Evolutionary conservation across 2,329 filamentous ascomycete species (phyloP), one percentile per base, ranked within the genome.

Genomic region (Dothistroma pini): DNA sequence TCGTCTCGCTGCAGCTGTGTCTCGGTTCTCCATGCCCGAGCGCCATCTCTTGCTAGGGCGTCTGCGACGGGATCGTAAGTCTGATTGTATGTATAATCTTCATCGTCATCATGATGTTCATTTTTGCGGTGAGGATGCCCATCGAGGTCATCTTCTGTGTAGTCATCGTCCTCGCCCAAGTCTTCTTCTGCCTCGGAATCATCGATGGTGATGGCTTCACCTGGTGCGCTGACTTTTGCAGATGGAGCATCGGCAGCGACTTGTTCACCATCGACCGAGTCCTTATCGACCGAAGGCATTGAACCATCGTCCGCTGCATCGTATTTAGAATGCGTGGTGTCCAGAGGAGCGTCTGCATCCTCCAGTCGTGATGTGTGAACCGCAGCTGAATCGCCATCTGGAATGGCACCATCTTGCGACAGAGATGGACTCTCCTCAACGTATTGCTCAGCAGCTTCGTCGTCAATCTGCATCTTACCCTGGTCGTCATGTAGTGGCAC

Each of bases 61-160:
- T 59, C 62, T 19, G 31, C 52, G 35, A 66, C 64, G n/a, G 66
- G 66, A 52, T 68, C 61, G 35, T 63, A 68, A 12, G 66, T 68
- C 52, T 63, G 56, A 10, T 57, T 41, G 35, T 57, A 21, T 29
- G 21, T 29, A 44, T 57, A 54, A 29, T 50, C 49, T 25, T 63
- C 11, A 32, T 59, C 35, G n/a, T 57, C 48, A 31, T 62, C 53
- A 22, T 54, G 25, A 16, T 57, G 47, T 34, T 50, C 54, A 12
- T 25, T 19, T 25, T 32, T 31, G 2, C 50, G 16, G 55, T 57
- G 4, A 9, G 19, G 16, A 57, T 32, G 32, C 12, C 29, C 41
- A 22, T 50, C 22, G 16, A 57, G 55, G 44, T 57, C 55, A 25
- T 59, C 56, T 10, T 56, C 47, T 21, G 53, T 62, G n/a, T 59